Percentiles rank a stretch among this genome's conserved stretches.
Conservation (phyloP, 768 basidiomycete species). For the Psilocybe sp. region DNA sequence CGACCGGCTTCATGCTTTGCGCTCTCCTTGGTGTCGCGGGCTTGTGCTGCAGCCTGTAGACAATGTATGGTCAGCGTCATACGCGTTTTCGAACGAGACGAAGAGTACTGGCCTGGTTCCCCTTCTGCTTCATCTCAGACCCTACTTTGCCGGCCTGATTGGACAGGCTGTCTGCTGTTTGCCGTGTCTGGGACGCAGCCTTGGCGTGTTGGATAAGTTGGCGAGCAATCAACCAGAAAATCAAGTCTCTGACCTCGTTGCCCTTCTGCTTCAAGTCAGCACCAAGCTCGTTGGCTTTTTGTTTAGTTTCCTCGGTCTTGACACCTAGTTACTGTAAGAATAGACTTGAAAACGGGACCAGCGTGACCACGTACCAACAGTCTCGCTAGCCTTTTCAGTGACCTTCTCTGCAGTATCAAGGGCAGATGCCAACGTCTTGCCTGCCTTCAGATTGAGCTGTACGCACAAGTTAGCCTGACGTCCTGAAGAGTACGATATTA, state of each 20-base stretch:
- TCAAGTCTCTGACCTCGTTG: slow-evolving; percentile 8
- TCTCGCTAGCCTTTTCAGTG: slow-evolving; percentile 37
- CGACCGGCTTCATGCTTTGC: too few relatives aligned
- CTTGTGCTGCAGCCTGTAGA: slow-evolving; percentile 2
- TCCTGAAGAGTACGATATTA: background rate
- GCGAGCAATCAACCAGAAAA: too few relatives aligned
- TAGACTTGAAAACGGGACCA: background rate
- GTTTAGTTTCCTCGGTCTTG: slow-evolving; percentile 28
- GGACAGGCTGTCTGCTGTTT: too few relatives aligned
- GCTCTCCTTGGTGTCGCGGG: slow-evolving; percentile 9
- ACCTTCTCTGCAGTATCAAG: slow-evolving; percentile 46
- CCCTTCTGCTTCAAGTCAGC: slow-evolving; percentile 19
- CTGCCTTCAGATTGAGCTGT: slow-evolving; percentile 45
- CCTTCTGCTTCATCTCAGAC: too few relatives aligned
- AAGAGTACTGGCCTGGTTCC: too few relatives aligned
- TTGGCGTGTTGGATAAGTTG: too few relatives aligned
- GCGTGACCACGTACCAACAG: slow-evolving; percentile 29
- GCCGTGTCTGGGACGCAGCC: too few relatives aligned
- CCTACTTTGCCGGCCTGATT: too few relatives aligned
- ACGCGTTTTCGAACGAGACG: background rate
- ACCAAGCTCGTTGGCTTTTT: slow-evolving; percentile 26
- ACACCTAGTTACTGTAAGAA: slow-evolving; percentile 23
- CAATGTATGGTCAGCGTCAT: background rate
- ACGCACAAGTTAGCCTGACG: background rate
- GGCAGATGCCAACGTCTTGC: slow-evolving; percentile 42